Base-by-base conservation (phyloP, 805 yeast genomes). In the Scheffersomyces ergatensis region DNA sequence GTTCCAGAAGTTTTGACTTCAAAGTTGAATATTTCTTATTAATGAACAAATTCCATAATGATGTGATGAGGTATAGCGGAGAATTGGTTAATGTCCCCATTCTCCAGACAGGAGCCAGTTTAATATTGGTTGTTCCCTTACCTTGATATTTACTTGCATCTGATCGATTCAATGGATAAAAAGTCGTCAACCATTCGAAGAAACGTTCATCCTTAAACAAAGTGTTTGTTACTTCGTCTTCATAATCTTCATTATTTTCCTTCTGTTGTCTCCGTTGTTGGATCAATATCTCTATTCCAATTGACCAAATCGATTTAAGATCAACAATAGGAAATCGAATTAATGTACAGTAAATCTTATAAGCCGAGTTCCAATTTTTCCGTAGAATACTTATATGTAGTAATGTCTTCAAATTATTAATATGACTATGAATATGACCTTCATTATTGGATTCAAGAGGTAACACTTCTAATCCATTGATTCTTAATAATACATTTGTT, bases 231-330 rank as follows among this genome's bases (percentile, higher is more conserved):
- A 21, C 14, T 13, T 9, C 21, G 17, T 16, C 40, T n/a, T 13
- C 31, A 25, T 19, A 30, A 13, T 19, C 38, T 42, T 29, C 36
- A 37, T 31, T 37, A 16, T 27, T 40, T 35, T 17, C 44, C 43
- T 36, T 46, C 48, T 36, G 42, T 2, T 7, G 15, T 2, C 14
- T 20, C 6, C 27, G 20, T 15, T 20, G 35, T 15, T 29, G 36
- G 12, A 26, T 37, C n/a, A 83, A 52, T 4, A 83, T 77, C 44
- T 78, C 82, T 4, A 79, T 57, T 0, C 85, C 89, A 0, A 82
- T 27, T 0, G 84, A 76, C 90, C 90, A 85, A 9, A 83, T 53
- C 3, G 74, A 60, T 39, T 80, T 63, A 5, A 82, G 54, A 53
- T 84, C 87, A 9, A 77, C 67, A 1, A 57, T 56, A 1, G 75